Evolutionary conservation across 2,329 filamentous ascomycete species (phyloP), one percentile per base, ranked within the genome.

Genomic region (Teratosphaeria viscida): DNA sequence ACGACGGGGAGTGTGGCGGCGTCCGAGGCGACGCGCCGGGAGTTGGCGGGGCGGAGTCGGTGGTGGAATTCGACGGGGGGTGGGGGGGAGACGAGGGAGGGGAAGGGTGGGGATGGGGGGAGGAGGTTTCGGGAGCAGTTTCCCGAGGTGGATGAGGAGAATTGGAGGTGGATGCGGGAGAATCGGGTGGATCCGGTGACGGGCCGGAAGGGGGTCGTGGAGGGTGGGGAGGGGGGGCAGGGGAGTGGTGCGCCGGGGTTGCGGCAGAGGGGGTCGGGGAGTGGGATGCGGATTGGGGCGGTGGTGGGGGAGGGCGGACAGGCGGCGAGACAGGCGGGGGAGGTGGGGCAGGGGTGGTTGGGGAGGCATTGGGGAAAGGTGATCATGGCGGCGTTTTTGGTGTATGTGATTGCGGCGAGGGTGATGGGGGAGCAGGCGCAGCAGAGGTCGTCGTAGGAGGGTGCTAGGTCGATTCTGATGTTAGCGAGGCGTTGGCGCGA

Each of bases 61-160:
- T 99, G 94, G 94, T 97, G 92, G 92, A 99, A 99, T 76, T 89
- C 86, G 37, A 97, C 92, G 0, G 92, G 92, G 49, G 91, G 90
- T 57, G 92, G 92, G 7, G 88, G 87, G 2, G 83, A 86, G 62
- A 71, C 75, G 35, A 76, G 74, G 55, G 74, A 75, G 2, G 74
- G 79, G 2, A 14, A 95, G 92, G 75, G 88, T 88, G 2, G 94
- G 94, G 94, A 99, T 71, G 92, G 92, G 12, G 94, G 94, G 3
- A 84, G 87, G 68, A 95, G 95, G 76, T 99, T 99, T 73, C 83
- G 85, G 59, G 79, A 83, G 11, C 90, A 97, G 76, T 99, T 92
- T 90, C 85, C 90, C 16, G 92, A 96, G 54, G 70, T 95, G 26
- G 91, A 99, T 71, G 79, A 82, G 63, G 89, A 94, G 78, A 99